Evolutionary conservation across 2,329 filamentous ascomycete species (phyloP).

Genomic region (Capronia epimyces): DNA sequence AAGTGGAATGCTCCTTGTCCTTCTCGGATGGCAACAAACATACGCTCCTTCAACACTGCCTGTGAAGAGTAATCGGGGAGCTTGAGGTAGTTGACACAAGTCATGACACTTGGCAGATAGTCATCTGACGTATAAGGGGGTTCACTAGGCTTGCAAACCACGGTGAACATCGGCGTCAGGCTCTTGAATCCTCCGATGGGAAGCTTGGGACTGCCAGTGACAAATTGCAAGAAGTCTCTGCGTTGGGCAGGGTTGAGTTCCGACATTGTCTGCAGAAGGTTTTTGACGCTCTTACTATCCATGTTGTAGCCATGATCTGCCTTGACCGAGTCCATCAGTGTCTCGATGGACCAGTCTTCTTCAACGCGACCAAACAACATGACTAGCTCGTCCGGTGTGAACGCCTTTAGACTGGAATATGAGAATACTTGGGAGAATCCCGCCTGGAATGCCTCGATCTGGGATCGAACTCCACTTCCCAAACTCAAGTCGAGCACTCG

Average conservation of each 20-base stretch:
- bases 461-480: conserved; percentile 77
- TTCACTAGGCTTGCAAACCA: conserved; percentile 98
- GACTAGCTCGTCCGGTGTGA: conserved; percentile 90
- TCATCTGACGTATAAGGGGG: conserved; percentile 89
- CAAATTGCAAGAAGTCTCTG: conserved; percentile 93
- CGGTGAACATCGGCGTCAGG: conserved; percentile 96
- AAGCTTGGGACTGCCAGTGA: conserved; percentile 94
- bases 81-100: conserved; percentile 98
- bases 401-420: conserved; percentile 83
- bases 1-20: conserved; percentile 97
- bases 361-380: conserved; percentile 89
- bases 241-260: conserved; percentile 68
- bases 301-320: conserved; percentile 98
- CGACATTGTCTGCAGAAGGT: conserved; percentile 91
- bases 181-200: conserved; percentile 98
- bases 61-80: conserved; percentile 86
- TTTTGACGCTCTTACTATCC: conserved; percentile 92
- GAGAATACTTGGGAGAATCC: conserved; percentile 97
- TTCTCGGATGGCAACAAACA: conserved; percentile 83
- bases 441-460: conserved; percentile 82
- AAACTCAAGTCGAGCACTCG: conserved; percentile 88
- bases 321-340: conserved; percentile 96
- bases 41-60: conserved; percentile 68
- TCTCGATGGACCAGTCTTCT: conserved; percentile 96
- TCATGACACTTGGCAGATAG: conserved; percentile 99